Conservation (phyloP, 73 alveolate genomes). For the Paramecium sexaurelia region DNA sequence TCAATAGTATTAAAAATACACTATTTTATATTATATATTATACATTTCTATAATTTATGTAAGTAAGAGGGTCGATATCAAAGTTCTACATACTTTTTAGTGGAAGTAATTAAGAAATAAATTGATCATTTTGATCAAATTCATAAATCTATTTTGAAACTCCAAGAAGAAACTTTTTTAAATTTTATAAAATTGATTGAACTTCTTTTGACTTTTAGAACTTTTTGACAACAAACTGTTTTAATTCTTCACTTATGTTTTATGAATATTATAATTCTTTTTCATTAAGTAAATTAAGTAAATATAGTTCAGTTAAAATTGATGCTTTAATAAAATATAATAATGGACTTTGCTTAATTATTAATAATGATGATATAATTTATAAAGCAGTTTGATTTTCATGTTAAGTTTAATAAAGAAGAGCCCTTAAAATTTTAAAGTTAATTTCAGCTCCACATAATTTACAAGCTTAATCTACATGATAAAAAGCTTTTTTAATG, state of each 20-base stretch:
- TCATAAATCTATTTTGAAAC: background rate
- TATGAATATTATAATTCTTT: background rate
- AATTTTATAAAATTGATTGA: background rate
- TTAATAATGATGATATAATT: background rate
- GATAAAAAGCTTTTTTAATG: background rate
- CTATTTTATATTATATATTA: background rate
- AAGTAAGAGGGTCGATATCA: constrained; percentile 23
- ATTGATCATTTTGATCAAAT: constrained; percentile 17
- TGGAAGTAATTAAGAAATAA: background rate
- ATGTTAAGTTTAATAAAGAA: background rate
- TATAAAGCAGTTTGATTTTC: constrained; percentile 21
- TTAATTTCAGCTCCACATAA: background rate
- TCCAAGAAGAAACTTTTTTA: background rate
- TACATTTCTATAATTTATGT: constrained; percentile 37
- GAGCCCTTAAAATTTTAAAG: background rate
- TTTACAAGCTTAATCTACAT: constrained; percentile 46
- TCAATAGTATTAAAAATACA: background rate
- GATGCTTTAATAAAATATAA: constrained; percentile 19
- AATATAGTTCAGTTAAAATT: background rate
- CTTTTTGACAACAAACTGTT: background rate
- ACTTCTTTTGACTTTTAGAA: constrained; percentile 38
- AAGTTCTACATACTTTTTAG: background rate
- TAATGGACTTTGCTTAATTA: background rate
- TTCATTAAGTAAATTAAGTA: constrained; percentile 28
- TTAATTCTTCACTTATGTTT: background rate